phyloP scores from a whole-genome alignment of 192 early-diverging fungal species.

The Gryganskiella cystojenkinii region DNA sequence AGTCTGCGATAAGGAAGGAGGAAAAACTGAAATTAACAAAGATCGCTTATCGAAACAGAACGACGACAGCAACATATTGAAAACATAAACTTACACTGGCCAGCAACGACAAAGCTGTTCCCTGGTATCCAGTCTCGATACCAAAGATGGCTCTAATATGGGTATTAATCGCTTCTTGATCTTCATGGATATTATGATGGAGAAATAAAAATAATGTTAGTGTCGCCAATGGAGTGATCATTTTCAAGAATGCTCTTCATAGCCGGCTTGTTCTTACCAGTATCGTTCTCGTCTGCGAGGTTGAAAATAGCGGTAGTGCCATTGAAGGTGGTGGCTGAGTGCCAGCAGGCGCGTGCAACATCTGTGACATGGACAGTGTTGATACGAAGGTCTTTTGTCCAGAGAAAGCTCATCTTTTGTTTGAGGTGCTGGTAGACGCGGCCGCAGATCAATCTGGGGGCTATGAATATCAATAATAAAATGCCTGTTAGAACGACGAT shows the following conservation, averaged over 20 bases:
- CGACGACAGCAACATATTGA: slow-evolving; percentile 51
- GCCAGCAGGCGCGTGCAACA: slow-evolving; percentile 74
- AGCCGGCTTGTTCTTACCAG: slow-evolving; percentile 66
- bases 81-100: slow-evolving; percentile 71
- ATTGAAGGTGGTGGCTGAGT: slow-evolving; percentile 65
- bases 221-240: too few relatives aligned
- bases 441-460: slow-evolving; percentile 93
- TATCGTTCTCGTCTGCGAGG: slow-evolving; percentile 86
- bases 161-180: slow-evolving; percentile 83
- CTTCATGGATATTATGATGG: slow-evolving; percentile 56
- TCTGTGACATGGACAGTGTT: slow-evolving; percentile 96
- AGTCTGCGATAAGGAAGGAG: slow-evolving; percentile 56
- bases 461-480: slow-evolving; percentile 57
- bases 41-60: background rate
- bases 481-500: too few relatives aligned
- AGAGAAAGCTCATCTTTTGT: slow-evolving; percentile 94
- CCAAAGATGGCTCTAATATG: slow-evolving; percentile 78
- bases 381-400: slow-evolving; percentile 91
- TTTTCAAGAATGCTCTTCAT: too few relatives aligned
- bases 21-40: background rate
- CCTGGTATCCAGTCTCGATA: slow-evolving; percentile 87
- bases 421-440: slow-evolving; percentile 84
- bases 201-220: background rate
- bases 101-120: slow-evolving; percentile 78
- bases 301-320: slow-evolving; percentile 76